phyloP scores from a whole-genome alignment of 2,329 filamentous ascomycete genomes.

The Coccinonectria pachysandricola region DNA sequence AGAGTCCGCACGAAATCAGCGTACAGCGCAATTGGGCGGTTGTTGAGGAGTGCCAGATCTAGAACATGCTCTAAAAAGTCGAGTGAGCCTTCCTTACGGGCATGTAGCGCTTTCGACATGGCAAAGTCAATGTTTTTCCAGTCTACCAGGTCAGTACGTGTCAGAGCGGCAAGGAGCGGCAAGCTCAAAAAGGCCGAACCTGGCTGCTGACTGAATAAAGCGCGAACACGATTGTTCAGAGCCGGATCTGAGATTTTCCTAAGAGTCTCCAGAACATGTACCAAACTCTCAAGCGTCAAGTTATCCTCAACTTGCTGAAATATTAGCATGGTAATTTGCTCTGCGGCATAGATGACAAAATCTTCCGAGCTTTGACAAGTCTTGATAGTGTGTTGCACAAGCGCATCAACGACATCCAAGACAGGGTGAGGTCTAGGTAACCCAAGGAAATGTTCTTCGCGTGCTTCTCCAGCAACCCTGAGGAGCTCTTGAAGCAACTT shows the following conservation, averaged over 20 bases:
- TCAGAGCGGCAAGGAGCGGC: slow-evolving; percentile 45
- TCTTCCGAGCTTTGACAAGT: slow-evolving; percentile 51
- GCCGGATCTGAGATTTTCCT: slow-evolving; percentile 47
- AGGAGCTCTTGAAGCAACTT: slow-evolving; percentile 50
- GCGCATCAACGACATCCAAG: slow-evolving; percentile 51
- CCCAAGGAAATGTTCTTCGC: slow-evolving; percentile 50
- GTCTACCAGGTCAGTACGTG: slow-evolving; percentile 51
- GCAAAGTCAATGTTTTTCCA: slow-evolving; percentile 59
- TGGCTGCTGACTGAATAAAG: slow-evolving; percentile 46
- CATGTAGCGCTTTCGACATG: slow-evolving; percentile 60
- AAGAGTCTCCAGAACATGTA: slow-evolving; percentile 51
- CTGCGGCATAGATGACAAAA: slow-evolving; percentile 47
- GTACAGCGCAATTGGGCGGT: slow-evolving; percentile 66
- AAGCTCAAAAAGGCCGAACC: slow-evolving; percentile 46
- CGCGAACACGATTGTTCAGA: slow-evolving; percentile 44
- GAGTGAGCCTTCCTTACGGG: slow-evolving; percentile 61
- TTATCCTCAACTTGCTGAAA: slow-evolving; percentile 45
- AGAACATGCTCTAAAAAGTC: slow-evolving; percentile 73
- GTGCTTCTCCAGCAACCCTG: slow-evolving; percentile 39
- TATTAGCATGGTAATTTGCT: slow-evolving; percentile 47
- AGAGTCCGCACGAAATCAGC: slow-evolving; percentile 80
- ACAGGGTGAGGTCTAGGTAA: slow-evolving; percentile 49
- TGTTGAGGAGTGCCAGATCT: slow-evolving; percentile 67
- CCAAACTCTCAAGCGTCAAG: slow-evolving; percentile 49
- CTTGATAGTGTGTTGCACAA: slow-evolving; percentile 54